These are phyloP conservation scores for bread wheat (Triticum aestivum) DNA, from an alignment of 176 grass and related monocot species.

Conservation along the genomic window IWGSC_CS_RefSeq_v2.1 NC_057806.1:660596953-660597452, in stretches of 20 bases:
- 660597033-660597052: conserved; percentile 44
- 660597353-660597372: too few species aligned
- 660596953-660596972: background rate
- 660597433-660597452: too few species aligned
- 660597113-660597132: conserved; percentile 45
- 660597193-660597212: conserved; percentile 41
- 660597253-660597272: conserved; percentile 44
- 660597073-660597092: conserved; percentile 21
- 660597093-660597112: conserved; percentile 37
- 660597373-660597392: too few species aligned
- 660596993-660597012: conserved; percentile 28
- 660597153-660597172: conserved; percentile 37
- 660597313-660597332: conserved; percentile 35
- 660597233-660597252: conserved; percentile 41
- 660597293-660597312: conserved; percentile 45
- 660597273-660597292: conserved; percentile 55
- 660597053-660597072: conserved; percentile 63
- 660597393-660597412: too few species aligned
- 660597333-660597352: conserved; percentile 11
- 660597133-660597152: conserved; percentile 28
- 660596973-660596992: conserved; percentile 12
- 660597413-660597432: too few species aligned
- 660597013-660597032: conserved; percentile 35
- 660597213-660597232: conserved; percentile 35
- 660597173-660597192: conserved; percentile 43